Percentiles rank a stretch among this genome's conserved stretches.
These are phyloP conservation scores for Zoysia matrella DNA, from an alignment of 202 grass and related monocot species.

Conservation along the genomic window DNA sequence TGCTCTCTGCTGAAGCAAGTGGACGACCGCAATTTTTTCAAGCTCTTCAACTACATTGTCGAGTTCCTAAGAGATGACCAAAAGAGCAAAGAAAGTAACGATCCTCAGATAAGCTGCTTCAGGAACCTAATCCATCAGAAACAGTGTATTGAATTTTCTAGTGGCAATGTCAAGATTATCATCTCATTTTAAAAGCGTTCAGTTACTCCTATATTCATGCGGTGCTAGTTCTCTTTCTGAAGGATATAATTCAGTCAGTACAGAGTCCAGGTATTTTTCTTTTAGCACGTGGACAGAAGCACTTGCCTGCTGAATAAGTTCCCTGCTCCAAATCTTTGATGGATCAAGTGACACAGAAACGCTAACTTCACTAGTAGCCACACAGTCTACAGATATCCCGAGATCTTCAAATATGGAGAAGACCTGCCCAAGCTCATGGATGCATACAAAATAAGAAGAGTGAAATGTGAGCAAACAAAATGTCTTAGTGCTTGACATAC, in stretches of 20 bases:
- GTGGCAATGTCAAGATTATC: constrained; percentile 6
- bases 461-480: constrained; percentile 8
- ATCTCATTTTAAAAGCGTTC: not conserved
- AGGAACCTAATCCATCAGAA: constrained; percentile 3
- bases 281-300: constrained; percentile 7
- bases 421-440: constrained; percentile 54
- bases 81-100: not conserved
- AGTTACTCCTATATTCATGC: not conserved
- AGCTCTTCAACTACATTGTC: constrained; percentile 93
- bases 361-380: constrained; percentile 97
- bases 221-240: not conserved
- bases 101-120: not conserved
- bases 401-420: constrained; percentile 97
- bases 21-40: constrained; percentile 90
- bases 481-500: constrained; percentile 36
- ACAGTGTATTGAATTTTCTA: not conserved
- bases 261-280: not conserved
- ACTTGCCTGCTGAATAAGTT: constrained; percentile 84
- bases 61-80: constrained; percentile 61
- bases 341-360: constrained; percentile 92
- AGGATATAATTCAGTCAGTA: not conserved
- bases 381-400: constrained; percentile 91
- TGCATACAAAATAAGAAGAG: not conserved
- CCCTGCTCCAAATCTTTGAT: constrained; percentile 85
- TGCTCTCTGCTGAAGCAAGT: constrained; percentile 90